Conservation (phyloP, 257 asterid genomes). For the Ophiorrhiza pumila region DNA sequence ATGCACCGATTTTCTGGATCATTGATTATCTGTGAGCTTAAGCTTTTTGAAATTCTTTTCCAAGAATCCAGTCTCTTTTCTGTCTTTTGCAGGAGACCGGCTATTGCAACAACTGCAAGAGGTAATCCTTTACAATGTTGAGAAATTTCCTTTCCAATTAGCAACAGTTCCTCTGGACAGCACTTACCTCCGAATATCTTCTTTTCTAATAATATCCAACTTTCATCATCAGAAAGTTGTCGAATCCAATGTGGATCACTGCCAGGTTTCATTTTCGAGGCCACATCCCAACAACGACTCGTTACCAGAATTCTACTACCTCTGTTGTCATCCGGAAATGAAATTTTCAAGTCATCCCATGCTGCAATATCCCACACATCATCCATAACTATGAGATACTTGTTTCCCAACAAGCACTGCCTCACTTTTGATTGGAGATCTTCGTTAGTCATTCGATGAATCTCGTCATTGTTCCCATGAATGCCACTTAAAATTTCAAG, state of each 20-base stretch:
- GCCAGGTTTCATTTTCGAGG: constrained; percentile 13
- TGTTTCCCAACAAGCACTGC: not conserved
- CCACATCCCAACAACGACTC: constrained; percentile 35
- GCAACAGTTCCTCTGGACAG: constrained; percentile 7
- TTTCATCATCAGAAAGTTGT: constrained; percentile 4
- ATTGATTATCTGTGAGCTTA: not conserved
- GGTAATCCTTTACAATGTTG: constrained; percentile 11
- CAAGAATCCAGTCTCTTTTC: not conserved
- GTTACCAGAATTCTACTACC: constrained; percentile 44
- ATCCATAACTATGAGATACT: too few species aligned
- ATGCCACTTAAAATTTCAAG: constrained; percentile 21
- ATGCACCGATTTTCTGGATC: constrained; percentile 4
- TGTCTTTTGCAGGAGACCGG: constrained; percentile 11
- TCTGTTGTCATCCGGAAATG: constrained; percentile 25
- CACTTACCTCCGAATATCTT: not conserved
- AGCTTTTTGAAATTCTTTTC: constrained; percentile 4
- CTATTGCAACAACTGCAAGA: constrained; percentile 1
- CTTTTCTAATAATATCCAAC: constrained; percentile 16
- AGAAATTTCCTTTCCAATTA: constrained; percentile 9
- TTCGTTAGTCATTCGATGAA: too few species aligned
- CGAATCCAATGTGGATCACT: constrained; percentile 28
- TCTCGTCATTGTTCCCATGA: not conserved
- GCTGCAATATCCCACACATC: not conserved
- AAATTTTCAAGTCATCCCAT: constrained; percentile 26
- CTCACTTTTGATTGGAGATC: not conserved